Conservation (phyloP, 108 stramenopile species). For the Hondaea fermentalgiana region DNA sequence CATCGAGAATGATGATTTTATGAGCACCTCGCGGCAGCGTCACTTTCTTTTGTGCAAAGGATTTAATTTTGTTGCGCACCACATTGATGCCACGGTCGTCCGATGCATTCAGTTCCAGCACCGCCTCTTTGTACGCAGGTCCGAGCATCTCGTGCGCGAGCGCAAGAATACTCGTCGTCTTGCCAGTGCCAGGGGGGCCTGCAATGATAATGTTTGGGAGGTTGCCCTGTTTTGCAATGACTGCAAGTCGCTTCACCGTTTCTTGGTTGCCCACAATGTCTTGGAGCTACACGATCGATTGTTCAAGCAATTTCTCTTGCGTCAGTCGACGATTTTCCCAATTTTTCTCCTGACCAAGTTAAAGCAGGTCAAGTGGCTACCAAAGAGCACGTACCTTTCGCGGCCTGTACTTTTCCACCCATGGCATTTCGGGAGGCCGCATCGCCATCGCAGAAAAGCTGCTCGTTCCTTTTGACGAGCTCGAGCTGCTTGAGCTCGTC, state of each 20-base stretch:
- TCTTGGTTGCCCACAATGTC: constrained; percentile 97
- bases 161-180: constrained; percentile 27
- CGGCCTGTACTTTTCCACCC: constrained; percentile 95
- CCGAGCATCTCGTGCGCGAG: constrained; percentile 32
- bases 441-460: background rate
- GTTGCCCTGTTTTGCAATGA: constrained; percentile 90
- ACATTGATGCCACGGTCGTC: constrained; percentile 94
- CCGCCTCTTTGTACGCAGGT: constrained; percentile 23
- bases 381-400: background rate
- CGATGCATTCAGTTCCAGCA: constrained; percentile 86
- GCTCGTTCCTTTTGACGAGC: background rate
- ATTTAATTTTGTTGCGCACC: constrained; percentile 93
- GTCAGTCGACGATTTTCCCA: background rate
- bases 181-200: constrained; percentile 32
- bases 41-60: constrained; percentile 89
- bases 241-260: constrained; percentile 71
- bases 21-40: constrained; percentile 57
- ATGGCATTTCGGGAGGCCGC: constrained; percentile 60
- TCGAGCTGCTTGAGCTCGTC: background rate
- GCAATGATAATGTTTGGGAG: constrained; percentile 82
- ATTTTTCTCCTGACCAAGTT: too few relatives aligned
- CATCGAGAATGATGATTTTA: constrained; percentile 97
- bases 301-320: background rate
- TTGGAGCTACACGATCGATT: constrained; percentile 30
- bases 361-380: too few relatives aligned